phyloP scores from a whole-genome alignment of 495 filamentous ascomycete species.

The Aspergillus haitiensis region DNA sequence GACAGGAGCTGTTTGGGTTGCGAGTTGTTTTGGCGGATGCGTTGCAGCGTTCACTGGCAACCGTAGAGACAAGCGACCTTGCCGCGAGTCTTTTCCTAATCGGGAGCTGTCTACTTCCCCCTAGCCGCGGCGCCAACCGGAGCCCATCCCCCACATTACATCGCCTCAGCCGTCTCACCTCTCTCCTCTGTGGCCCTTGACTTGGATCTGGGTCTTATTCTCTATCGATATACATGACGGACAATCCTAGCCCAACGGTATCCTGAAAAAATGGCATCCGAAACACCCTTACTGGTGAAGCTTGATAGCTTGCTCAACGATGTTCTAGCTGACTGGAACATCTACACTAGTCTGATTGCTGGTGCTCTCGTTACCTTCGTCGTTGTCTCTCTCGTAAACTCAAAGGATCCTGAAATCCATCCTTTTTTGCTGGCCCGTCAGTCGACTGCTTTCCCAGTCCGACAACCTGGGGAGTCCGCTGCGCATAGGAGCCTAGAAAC shows the following conservation, averaged over 20 bases:
- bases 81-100: slow-evolving; percentile 23
- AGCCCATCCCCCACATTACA: slow-evolving; percentile 19
- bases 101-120: slow-evolving; percentile 2
- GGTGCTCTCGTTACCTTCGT: slow-evolving; percentile 59
- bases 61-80: slow-evolving; percentile 25
- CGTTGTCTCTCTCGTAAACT: slow-evolving; percentile 60
- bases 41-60: slow-evolving; percentile 14
- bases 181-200: not conserved
- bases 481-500: slow-evolving; percentile 76
- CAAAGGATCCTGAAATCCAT: slow-evolving; percentile 80
- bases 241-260: not conserved
- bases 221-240: not conserved
- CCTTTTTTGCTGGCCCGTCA: slow-evolving; percentile 88
- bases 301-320: slow-evolving; percentile 68
- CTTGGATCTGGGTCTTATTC: not conserved
- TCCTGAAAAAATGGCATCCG: slow-evolving; percentile 45
- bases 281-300: slow-evolving; percentile 53
- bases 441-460: slow-evolving; percentile 70
- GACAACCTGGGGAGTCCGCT: slow-evolving; percentile 80
- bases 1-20: slow-evolving; percentile 6
- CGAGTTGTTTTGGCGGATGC: slow-evolving; percentile 24
- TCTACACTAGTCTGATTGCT: slow-evolving; percentile 66
- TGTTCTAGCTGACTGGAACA: slow-evolving; percentile 75
- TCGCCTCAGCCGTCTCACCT: slow-evolving; percentile 14
- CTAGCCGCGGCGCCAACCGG: slow-evolving; percentile 3